Evolutionary conservation across 1,139 yeast genomes (phyloP).

Genomic region (Yamadazyma blattariae): DNA sequence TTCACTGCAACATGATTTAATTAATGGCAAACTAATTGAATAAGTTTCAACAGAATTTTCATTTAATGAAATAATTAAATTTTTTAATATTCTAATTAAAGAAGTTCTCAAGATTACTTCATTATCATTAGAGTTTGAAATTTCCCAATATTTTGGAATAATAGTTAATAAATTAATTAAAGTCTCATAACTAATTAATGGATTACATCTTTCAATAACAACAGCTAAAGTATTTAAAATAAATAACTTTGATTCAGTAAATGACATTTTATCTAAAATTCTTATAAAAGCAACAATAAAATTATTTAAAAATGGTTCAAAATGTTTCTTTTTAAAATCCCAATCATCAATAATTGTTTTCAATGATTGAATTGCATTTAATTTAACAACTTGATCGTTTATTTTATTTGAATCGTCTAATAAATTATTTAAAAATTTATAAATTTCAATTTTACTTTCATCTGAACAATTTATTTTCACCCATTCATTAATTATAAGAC

Average conservation of each 20-base stretch:
- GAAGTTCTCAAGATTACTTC: conserved; percentile 74
- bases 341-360: conserved; percentile 76
- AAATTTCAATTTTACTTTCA: conserved; percentile 58
- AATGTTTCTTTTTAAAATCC: conserved; percentile 70
- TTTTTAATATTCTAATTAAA: conserved; percentile 64
- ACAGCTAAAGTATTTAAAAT: conserved; percentile 66
- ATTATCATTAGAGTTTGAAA: conserved; percentile 40
- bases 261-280: conserved; percentile 44
- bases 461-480: conserved; percentile 60
- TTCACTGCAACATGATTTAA: conserved; percentile 61
- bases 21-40: conserved; percentile 63
- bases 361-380: conserved; percentile 74
- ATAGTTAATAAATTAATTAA: conserved; percentile 54
- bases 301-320: conserved; percentile 60
- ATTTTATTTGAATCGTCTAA: conserved; percentile 36
- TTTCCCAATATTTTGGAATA: conserved; percentile 77
- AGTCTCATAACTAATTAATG: conserved; percentile 50
- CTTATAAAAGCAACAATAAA: conserved; percentile 49
- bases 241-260: conserved; percentile 74
- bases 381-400: conserved; percentile 71
- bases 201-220: conserved; percentile 63
- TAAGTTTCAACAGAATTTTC: conserved; percentile 58
- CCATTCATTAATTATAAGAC: conserved; percentile 82
- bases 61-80: conserved; percentile 64
- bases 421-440: conserved; percentile 49